phyloP scores from a whole-genome alignment of 1,284 basidiomycete genomes.

The Trichosporon sp. region DNA sequence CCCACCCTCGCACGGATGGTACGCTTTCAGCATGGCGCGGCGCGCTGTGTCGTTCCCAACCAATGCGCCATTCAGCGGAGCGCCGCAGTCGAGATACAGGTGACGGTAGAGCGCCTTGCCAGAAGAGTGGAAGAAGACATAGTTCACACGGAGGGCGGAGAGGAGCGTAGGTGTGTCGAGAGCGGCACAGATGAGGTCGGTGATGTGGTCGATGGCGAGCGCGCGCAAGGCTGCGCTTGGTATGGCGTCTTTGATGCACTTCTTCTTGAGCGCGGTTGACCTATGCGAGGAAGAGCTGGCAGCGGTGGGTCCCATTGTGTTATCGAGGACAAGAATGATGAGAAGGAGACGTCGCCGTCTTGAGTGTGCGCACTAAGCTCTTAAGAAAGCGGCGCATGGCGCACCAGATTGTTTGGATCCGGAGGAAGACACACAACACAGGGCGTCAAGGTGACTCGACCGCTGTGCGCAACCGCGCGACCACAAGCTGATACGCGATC shows the following conservation, averaged over 20 bases:
- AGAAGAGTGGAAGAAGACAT: background rate
- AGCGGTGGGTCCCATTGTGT: background rate
- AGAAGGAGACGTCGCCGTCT: background rate
- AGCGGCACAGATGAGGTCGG: background rate
- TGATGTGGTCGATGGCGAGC: conserved; percentile 6
- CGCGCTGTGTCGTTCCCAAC: background rate
- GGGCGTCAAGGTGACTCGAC: conserved; percentile 3
- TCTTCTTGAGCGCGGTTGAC: background rate
- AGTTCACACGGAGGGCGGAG: background rate
- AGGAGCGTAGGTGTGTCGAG: background rate
- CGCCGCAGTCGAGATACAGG: background rate
- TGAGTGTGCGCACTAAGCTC: background rate
- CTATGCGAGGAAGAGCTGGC: background rate
- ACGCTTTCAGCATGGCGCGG: background rate
- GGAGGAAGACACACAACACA: conserved; percentile 1
- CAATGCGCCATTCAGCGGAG: background rate
- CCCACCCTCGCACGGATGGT: background rate
- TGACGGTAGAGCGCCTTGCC: background rate
- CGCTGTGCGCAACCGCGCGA: background rate
- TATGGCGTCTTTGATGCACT: background rate
- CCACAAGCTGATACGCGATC: background rate
- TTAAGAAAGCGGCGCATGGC: background rate
- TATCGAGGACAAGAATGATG: background rate
- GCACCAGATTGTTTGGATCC: background rate
- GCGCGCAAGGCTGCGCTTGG: background rate